phyloP scores from a whole-genome alignment of 495 filamentous ascomycete species.

The Tuber magnatum region DNA sequence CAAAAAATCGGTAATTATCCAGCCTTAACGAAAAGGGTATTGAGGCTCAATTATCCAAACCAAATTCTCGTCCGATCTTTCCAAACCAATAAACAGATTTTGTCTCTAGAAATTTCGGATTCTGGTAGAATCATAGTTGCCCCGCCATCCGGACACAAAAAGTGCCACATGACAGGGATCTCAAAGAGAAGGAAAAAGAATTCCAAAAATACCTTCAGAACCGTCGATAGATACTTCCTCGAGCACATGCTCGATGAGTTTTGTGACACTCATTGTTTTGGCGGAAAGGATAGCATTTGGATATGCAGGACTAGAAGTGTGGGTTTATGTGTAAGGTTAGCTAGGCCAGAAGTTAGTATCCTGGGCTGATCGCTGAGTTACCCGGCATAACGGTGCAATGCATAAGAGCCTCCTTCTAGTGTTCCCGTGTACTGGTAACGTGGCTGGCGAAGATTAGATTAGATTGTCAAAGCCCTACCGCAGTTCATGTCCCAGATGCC shows the following conservation, averaged over 20 bases:
- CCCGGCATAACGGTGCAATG: background rate
- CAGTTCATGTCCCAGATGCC: background rate
- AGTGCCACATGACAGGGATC: constrained; percentile 5
- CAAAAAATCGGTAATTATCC: constrained; percentile 24
- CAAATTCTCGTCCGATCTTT: constrained; percentile 10
- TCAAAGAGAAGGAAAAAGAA: constrained; percentile 8
- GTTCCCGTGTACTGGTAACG: background rate
- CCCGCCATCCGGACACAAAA: constrained; percentile 19
- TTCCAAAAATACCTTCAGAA: constrained; percentile 35
- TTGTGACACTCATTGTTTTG: constrained; percentile 36
- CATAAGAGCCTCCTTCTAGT: background rate
- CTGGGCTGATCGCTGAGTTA: background rate
- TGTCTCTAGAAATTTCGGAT: constrained; percentile 10
- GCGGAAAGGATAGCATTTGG: background rate
- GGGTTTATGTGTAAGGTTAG: background rate
- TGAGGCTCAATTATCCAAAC: constrained; percentile 29
- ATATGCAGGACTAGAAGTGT: background rate
- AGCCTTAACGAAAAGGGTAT: constrained; percentile 26
- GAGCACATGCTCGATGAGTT: constrained; percentile 37
- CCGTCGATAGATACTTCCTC: constrained; percentile 40
- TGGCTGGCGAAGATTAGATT: background rate
- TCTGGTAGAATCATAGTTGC: constrained; percentile 2
- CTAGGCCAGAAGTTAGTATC: background rate
- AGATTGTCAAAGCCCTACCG: background rate
- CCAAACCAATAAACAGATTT: background rate